Conservation (phyloP, 768 basidiomycete species). For the Clitopilus hobsonii region DNA sequence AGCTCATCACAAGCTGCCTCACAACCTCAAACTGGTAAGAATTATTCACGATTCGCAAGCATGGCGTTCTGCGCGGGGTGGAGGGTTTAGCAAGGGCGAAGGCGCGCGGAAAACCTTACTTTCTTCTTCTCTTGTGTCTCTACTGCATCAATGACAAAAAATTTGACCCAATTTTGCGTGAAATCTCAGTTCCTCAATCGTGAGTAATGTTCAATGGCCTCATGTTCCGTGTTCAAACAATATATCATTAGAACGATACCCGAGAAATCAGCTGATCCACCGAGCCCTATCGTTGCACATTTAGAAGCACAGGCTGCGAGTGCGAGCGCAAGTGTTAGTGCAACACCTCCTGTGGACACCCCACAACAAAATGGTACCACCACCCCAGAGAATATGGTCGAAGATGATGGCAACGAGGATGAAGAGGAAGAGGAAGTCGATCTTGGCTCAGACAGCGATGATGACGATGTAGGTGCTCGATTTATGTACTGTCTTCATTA, state of each 20-base stretch:
- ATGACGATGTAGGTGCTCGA: slow-evolving; percentile 35
- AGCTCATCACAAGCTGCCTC: slow-evolving; percentile 33
- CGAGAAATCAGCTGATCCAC: slow-evolving; percentile 35
- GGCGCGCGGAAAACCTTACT: not conserved
- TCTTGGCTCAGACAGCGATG: slow-evolving; percentile 35
- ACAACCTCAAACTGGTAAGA: slow-evolving; percentile 44
- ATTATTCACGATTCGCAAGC: slow-evolving; percentile 9
- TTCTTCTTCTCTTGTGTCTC: slow-evolving; percentile 23
- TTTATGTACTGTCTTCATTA: not conserved
- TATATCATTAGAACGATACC: slow-evolving; percentile 24
- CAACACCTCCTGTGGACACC: slow-evolving; percentile 10
- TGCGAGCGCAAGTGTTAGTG: slow-evolving; percentile 12
- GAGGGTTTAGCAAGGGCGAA: slow-evolving; percentile 14
- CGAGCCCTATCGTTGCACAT: slow-evolving; percentile 47
- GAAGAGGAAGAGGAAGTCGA: slow-evolving; percentile 32
- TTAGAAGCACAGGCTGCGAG: slow-evolving; percentile 41
- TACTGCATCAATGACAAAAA: slow-evolving; percentile 29
- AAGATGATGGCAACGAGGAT: slow-evolving; percentile 10
- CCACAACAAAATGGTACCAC: slow-evolving; percentile 6
- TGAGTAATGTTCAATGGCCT: slow-evolving; percentile 38
- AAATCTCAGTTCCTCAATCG: slow-evolving; percentile 53
- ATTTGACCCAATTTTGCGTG: slow-evolving; percentile 37
- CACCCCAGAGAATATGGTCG: slow-evolving; percentile 24
- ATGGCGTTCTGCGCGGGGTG: slow-evolving; percentile 13
- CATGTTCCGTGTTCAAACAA: slow-evolving; percentile 10